Conservation (phyloP, 345 rosid species). For the Salix viminalis region DNA sequence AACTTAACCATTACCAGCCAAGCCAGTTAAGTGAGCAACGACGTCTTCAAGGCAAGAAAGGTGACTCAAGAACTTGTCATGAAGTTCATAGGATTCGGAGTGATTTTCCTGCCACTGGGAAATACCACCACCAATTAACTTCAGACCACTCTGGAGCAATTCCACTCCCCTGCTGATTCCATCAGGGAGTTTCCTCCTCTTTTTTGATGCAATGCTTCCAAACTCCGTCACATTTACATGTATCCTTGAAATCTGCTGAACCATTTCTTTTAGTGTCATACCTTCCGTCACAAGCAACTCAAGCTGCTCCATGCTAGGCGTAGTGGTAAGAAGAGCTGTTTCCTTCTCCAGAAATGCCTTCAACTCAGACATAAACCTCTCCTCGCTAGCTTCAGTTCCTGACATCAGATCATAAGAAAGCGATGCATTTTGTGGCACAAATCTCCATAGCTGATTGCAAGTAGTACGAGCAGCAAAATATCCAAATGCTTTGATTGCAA, state of each 20-base stretch:
- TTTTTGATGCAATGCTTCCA: constrained; percentile 35
- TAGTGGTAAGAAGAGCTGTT: constrained; percentile 39
- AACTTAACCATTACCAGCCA: constrained; percentile 32
- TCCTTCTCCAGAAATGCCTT: constrained; percentile 86
- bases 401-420: constrained; percentile 58
- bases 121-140: constrained; percentile 56
- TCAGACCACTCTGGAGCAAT: constrained; percentile 66
- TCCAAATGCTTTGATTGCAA: constrained; percentile 70
- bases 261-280: constrained; percentile 37
- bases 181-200: constrained; percentile 81
- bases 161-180: constrained; percentile 71
- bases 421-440: constrained; percentile 77
- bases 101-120: constrained; percentile 51
- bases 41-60: constrained; percentile 62
- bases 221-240: constrained; percentile 14
- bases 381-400: constrained; percentile 58
- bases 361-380: constrained; percentile 68
- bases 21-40: constrained; percentile 47
- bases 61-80: constrained; percentile 51
- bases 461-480: constrained; percentile 73
- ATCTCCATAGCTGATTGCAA: constrained; percentile 83
- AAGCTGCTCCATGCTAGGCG: constrained; percentile 42
- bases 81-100: constrained; percentile 41
- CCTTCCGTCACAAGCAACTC: constrained; percentile 60
- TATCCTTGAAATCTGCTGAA: constrained; percentile 25